Conservation (phyloP, 306 rosid species). For the Trifolium fragiferum region DNA sequence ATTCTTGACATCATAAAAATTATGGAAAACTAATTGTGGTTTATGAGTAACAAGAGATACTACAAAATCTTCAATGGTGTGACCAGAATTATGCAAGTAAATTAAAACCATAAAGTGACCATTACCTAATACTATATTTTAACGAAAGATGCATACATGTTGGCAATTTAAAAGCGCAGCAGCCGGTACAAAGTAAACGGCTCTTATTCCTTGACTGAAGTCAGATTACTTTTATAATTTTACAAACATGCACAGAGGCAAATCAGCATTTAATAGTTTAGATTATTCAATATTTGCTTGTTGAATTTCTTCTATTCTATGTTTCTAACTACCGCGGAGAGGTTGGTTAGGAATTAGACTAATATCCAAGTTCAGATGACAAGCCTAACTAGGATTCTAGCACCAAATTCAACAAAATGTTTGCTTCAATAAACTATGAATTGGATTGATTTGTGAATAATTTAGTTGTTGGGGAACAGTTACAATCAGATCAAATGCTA, state of each 20-base stretch:
- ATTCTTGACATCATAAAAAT: background rate
- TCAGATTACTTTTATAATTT: conserved; percentile 1
- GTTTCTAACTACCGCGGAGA: background rate
- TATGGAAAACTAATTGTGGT: background rate
- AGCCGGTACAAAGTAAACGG: background rate
- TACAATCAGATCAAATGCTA: conserved; percentile 35
- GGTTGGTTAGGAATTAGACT: conserved; percentile 10
- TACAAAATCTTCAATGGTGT: background rate
- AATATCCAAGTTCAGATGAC: background rate
- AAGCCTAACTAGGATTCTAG: background rate
- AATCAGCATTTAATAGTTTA: background rate
- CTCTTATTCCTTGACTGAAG: background rate
- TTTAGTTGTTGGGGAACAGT: conserved; percentile 5
- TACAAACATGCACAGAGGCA: background rate
- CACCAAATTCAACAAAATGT: background rate
- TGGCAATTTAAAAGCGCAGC: background rate
- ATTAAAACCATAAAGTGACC: conserved; percentile 1
- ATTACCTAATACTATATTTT: background rate
- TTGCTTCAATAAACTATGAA: conserved; percentile 5
- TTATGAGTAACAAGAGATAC: background rate
- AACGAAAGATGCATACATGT: background rate
- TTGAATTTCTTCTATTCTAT: conserved; percentile 2
- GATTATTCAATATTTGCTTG: no score
- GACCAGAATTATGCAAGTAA: background rate
- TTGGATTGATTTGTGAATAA: conserved; percentile 27